Evolutionary conservation across 2,329 filamentous ascomycete species (phyloP).

Genomic region (Penicillium sp.): DNA sequence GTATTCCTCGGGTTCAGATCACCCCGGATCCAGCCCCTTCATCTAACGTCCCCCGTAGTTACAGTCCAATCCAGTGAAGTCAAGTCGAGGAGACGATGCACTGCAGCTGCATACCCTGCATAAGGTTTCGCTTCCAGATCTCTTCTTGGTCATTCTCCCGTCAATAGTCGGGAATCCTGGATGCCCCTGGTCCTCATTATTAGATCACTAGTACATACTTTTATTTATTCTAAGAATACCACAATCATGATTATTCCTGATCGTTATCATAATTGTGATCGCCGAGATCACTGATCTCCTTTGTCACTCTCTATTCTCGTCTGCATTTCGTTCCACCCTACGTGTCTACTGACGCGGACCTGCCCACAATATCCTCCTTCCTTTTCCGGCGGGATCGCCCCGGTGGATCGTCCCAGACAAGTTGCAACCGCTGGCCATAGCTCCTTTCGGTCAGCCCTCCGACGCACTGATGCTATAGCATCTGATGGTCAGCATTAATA

Average conservation of each 20-base stretch:
- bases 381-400: slow-evolving; percentile 23
- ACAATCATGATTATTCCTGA: no score
- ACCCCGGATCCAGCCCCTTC: not conserved
- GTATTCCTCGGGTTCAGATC: no score
- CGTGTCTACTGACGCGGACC: slow-evolving; percentile 17
- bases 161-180: not conserved
- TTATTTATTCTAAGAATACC: no score
- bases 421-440: slow-evolving; percentile 38
- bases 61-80: no score
- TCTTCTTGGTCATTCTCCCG: slow-evolving; percentile 1
- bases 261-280: no score
- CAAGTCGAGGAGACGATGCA: no score
- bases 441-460: slow-evolving; percentile 28
- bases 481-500: no score
- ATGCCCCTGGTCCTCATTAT: no score
- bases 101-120: not conserved
- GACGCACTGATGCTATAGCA: slow-evolving; percentile 8
- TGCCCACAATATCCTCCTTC: slow-evolving; percentile 27
- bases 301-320: no score
- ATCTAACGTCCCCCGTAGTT: slow-evolving; percentile 1
- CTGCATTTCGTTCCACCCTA: no score
- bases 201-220: no score
- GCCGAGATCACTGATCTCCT: no score
- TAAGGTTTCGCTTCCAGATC: slow-evolving; percentile 3
- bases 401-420: slow-evolving; percentile 27